Evolutionary conservation across 805 yeast species (phyloP), one percentile per base, ranked within the genome.

Genomic region (Saturnispora sekii): DNA sequence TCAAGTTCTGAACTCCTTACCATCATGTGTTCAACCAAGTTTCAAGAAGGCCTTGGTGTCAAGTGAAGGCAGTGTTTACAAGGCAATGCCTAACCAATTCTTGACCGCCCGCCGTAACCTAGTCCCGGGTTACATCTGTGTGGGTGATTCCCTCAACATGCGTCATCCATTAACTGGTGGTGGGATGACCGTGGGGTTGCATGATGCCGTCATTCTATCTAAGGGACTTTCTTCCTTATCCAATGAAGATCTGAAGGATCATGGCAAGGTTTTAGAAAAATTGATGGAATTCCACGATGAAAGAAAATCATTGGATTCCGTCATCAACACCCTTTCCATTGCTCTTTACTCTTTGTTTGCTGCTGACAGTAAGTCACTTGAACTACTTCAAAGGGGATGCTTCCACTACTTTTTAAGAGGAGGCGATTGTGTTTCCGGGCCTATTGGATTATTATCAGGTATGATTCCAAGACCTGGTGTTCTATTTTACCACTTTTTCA

Each of bases 111-210:
- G 76, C 46, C 69, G 71, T 41, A 89, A 87, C 59, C 69, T 69
- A 29, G 70, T 76, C 36, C 80, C 79, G 10, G 98, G 98, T 10
- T 67, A 87, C 39, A 69, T 93, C 32, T 72, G 90, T 53, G 60
- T 93, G 32, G 98, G 98, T 40, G 98, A 93, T 62, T 85, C 98
- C 2, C 71, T 89, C 54, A 93, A 93, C 63, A 93, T 93, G 97
- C 76, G 98, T 61, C 98, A 93, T 62, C 98, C 98, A 26, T 74
- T 93, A 49, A 93, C 97, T 1, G 98, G 98, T 43, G 98, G 98
- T 51, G 98, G 98, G 49, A 93, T 93, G 98, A 88, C 97, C 21
- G 98, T 93, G 36, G 97, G 96, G 2, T 68, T 93, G 48, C 84
- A 80, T 59, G 98, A 93, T 63, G 84, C 86, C 4, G 82, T 74